Conservation (phyloP, 257 asterid genomes). For the Gynochthodes officinalis region DNA sequence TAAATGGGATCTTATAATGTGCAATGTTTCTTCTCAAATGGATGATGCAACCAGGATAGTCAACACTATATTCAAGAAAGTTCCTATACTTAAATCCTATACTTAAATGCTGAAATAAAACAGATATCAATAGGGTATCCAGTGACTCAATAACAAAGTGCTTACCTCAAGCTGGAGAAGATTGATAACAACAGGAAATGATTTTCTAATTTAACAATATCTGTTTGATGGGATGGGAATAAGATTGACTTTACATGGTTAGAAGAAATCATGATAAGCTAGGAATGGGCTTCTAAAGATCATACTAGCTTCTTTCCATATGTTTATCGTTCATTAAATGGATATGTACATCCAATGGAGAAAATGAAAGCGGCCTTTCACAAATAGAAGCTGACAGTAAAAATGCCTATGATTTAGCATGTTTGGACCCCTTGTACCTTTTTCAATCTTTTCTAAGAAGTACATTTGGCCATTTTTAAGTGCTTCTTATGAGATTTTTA, state of each 20-base stretch:
- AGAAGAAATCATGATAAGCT: neutral
- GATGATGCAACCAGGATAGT: neutral
- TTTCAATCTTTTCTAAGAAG: neutral
- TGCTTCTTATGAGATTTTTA: neutral
- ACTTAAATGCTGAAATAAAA: no score
- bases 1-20: no score
- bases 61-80: neutral
- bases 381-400: neutral
- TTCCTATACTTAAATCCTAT: no score
- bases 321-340: neutral
- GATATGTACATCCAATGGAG: neutral
- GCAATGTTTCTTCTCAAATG: neutral
- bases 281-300: neutral
- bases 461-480: neutral
- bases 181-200: neutral
- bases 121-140: no score
- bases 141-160: neutral
- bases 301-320: neutral
- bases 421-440: neutral
- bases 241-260: neutral
- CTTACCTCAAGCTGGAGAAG: neutral
- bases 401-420: neutral
- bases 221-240: neutral
- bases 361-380: neutral
- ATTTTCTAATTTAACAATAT: neutral